Base-by-base conservation (phyloP, 2,329 filamentous ascomycete species). In the Aspergillus sojae region DNA sequence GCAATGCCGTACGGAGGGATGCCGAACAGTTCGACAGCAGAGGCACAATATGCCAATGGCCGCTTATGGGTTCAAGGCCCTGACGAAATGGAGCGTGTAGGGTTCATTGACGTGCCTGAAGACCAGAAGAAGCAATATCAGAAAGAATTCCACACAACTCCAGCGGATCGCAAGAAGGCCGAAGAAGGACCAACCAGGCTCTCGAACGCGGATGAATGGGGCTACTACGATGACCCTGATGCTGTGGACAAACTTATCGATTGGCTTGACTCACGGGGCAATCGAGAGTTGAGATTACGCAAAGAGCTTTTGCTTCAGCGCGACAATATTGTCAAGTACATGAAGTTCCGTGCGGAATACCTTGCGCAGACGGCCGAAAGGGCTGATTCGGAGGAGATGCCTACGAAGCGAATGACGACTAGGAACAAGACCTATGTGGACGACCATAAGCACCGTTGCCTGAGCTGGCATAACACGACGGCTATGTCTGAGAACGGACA, bases 51-150 rank as follows among this genome's bases (percentile, higher is more conserved):
- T 74, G 94, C 94, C 46, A 99, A 98, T 75, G 95, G 93, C 10
- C 92, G 94, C 63, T 86, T 99, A 62, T 99, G 95, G 95, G 89
- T 99, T 16, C 95, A 99, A 78, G 95, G 95, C 0, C 95, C 95
- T 0, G 93, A 97, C 75, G 89, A 94, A 62, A 86, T 96, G 74
- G 94, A 97, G 78, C 87, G 91, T 3, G 85, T 91, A 70, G 93
- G 93, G 6, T 96, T 94, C 74, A 92, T 96, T 68, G 92, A 97
- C 67, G 83, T 95, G 68, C 81, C 85, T 0, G 81, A 87, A 7
- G 89, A 92, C 21, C 85, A 89, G 64, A 87, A 93, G 75, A 86
- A 89, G 62, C 88, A 92, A 73, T 96, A 97, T 77, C 86, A 87
- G 73, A 84, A 86, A 63, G 87, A 89, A 67, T 95, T 95, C 78